Evolutionary conservation across 768 basidiomycete species (phyloP).

Genomic region (Termitomyces sp.): DNA sequence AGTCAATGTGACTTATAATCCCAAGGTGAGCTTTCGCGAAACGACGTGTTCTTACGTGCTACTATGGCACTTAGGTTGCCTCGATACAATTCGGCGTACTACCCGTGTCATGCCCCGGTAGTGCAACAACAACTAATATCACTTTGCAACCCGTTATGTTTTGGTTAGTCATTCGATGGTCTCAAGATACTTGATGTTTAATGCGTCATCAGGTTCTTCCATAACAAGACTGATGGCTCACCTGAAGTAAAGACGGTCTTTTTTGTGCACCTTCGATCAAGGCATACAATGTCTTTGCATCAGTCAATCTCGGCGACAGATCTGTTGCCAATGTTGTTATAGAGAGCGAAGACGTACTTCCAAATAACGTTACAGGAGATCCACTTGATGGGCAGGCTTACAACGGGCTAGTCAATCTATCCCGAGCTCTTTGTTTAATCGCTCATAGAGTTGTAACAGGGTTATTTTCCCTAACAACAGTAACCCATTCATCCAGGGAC

Average conservation of each 20-base stretch:
- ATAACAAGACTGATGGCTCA: slow-evolving; percentile 21
- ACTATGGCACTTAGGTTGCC: slow-evolving; percentile 22
- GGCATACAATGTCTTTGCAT: slow-evolving; percentile 36
- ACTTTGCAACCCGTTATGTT: slow-evolving; percentile 57
- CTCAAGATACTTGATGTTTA: not conserved
- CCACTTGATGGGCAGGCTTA: slow-evolving; percentile 42
- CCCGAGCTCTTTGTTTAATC: not conserved
- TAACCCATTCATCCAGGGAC: slow-evolving; percentile 45
- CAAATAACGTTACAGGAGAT: slow-evolving; percentile 49
- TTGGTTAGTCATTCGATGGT: slow-evolving; percentile 35
- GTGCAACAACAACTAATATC: slow-evolving; percentile 20
- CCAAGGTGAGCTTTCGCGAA: slow-evolving; percentile 20
- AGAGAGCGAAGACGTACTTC: slow-evolving; percentile 20
- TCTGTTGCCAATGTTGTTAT: slow-evolving; percentile 32
- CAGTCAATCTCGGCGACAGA: slow-evolving; percentile 37
- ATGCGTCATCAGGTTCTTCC: slow-evolving; percentile 32
- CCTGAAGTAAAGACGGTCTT: slow-evolving; percentile 48
- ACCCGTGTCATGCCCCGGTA: slow-evolving; percentile 28
- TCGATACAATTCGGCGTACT: slow-evolving; percentile 46
- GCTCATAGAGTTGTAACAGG: slow-evolving; percentile 19
- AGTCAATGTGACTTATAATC: slow-evolving; percentile 29
- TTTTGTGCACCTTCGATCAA: slow-evolving; percentile 54
- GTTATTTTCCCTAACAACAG: slow-evolving; percentile 35
- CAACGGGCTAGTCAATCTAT: slow-evolving; percentile 46
- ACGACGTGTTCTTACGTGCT: not conserved